These are phyloP conservation scores for Piloderma croceum DNA, from an alignment of 768 basidiomycete species.

Conservation along the genomic window DNA sequence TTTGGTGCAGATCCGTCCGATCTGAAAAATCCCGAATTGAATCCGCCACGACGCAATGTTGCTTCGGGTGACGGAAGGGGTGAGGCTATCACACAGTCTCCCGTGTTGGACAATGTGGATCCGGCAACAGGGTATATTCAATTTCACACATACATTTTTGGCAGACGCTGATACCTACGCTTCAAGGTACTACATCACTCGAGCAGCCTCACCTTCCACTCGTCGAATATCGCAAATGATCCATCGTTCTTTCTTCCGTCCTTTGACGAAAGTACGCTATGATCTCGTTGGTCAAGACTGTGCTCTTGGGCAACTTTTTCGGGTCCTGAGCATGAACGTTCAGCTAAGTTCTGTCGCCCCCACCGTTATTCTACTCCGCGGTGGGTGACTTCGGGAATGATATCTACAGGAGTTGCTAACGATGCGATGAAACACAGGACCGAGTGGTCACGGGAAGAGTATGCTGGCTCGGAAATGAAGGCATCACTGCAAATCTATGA, in stretches of 20 bases:
- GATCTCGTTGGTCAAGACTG: slow-evolving; percentile 83
- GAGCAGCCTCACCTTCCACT: slow-evolving; percentile 62
- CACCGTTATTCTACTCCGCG: slow-evolving; percentile 73
- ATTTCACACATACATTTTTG: not conserved
- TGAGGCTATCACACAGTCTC: slow-evolving; percentile 9
- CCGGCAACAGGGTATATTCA: slow-evolving; percentile 61
- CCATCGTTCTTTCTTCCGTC: slow-evolving; percentile 72
- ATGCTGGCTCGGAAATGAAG: slow-evolving; percentile 73
- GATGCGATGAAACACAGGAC: slow-evolving; percentile 39
- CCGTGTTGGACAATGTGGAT: slow-evolving; percentile 53
- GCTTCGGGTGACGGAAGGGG: slow-evolving; percentile 7
- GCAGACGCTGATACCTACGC: not conserved
- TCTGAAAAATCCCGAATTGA: slow-evolving; percentile 33
- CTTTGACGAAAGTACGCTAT: slow-evolving; percentile 68
- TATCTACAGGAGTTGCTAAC: not conserved
- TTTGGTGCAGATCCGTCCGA: slow-evolving; percentile 72
- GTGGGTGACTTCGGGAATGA: slow-evolving; percentile 32
- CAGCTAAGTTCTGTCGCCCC: slow-evolving; percentile 57
- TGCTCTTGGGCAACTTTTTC: slow-evolving; percentile 74
- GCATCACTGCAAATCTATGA: slow-evolving; percentile 64
- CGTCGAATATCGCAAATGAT: slow-evolving; percentile 65
- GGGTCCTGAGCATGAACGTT: slow-evolving; percentile 69
- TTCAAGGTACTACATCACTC: slow-evolving; percentile 63
- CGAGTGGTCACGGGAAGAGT: slow-evolving; percentile 84
- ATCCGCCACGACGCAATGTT: slow-evolving; percentile 17